Evolutionary conservation across 2,329 filamentous ascomycete genomes (phyloP).

Genomic region (Sphaerulina musiva): DNA sequence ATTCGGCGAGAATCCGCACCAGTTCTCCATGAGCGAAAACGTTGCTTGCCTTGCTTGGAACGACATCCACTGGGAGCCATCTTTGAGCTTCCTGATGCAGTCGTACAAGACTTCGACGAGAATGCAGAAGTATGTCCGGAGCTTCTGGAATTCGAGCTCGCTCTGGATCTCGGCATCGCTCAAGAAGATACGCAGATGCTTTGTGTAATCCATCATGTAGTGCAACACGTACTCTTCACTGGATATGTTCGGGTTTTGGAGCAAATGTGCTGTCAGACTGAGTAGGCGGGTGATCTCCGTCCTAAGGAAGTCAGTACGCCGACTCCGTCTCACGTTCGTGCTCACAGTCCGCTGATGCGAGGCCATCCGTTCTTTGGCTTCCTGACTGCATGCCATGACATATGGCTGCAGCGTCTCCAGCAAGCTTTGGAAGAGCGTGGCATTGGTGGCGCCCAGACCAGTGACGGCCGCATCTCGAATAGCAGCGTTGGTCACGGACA

Average conservation of each 20-base stretch:
- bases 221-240: slow-evolving; percentile 76
- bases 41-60: slow-evolving; percentile 94
- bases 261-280: slow-evolving; percentile 83
- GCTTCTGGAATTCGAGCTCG: slow-evolving; percentile 87
- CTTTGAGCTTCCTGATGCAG: slow-evolving; percentile 75
- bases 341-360: slow-evolving; percentile 76
- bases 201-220: slow-evolving; percentile 82
- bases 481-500: slow-evolving; percentile 70
- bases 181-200: slow-evolving; percentile 86
- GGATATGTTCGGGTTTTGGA: slow-evolving; percentile 68
- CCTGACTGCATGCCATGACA: slow-evolving; percentile 78
- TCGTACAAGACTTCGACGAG: slow-evolving; percentile 90
- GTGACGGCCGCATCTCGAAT: slow-evolving; percentile 86
- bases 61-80: slow-evolving; percentile 89
- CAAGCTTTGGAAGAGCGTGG: slow-evolving; percentile 83
- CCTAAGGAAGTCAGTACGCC: slow-evolving; percentile 76
- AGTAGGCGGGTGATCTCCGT: slow-evolving; percentile 97
- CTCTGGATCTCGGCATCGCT: slow-evolving; percentile 93
- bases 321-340: slow-evolving; percentile 65
- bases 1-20: slow-evolving; percentile 96
- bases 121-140: slow-evolving; percentile 89
- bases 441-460: slow-evolving; percentile 89
- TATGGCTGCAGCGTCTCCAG: slow-evolving; percentile 85
- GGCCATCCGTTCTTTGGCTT: slow-evolving; percentile 71
- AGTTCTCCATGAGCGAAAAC: slow-evolving; percentile 96